Evolutionary conservation across 805 yeast genomes (phyloP).

Genomic region (Suhomyces tanzawaensis): DNA sequence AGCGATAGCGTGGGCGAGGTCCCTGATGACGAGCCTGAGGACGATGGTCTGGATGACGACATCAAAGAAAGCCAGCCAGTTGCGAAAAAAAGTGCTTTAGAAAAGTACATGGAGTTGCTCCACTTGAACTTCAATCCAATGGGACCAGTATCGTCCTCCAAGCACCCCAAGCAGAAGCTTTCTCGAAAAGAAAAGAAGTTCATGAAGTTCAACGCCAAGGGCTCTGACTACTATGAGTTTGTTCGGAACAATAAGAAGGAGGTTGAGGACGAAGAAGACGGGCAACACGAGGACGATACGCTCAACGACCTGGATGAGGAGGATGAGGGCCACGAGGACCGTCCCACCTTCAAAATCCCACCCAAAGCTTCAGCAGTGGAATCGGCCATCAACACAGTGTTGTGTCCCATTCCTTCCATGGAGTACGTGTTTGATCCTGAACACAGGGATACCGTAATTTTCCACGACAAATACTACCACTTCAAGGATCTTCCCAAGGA

Average conservation of each 20-base stretch:
- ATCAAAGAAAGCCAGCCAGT: not conserved
- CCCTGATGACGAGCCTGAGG: slow-evolving; percentile 1
- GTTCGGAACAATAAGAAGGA: too few species aligned
- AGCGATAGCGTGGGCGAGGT: slow-evolving; percentile 6
- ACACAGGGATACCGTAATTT: slow-evolving; percentile 34
- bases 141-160: not conserved
- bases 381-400: slow-evolving; percentile 38
- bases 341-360: slow-evolving; percentile 35
- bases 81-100: not conserved
- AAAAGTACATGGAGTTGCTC: slow-evolving; percentile 1
- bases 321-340: not conserved
- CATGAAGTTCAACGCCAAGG: slow-evolving; percentile 17
- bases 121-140: not conserved
- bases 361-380: slow-evolving; percentile 44
- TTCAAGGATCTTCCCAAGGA: slow-evolving; percentile 29
- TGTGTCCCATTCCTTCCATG: slow-evolving; percentile 40
- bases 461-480: slow-evolving; percentile 42
- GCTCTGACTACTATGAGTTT: slow-evolving; percentile 11
- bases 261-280: not conserved
- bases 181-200: slow-evolving; percentile 17
- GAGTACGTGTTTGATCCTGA: slow-evolving; percentile 33
- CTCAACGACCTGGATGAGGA: slow-evolving; percentile 7
- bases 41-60: not conserved
- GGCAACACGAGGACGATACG: not conserved
- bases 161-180: slow-evolving; percentile 4